Conservation (phyloP, 1,284 basidiomycete genomes). For the Agaricales sp. region DNA sequence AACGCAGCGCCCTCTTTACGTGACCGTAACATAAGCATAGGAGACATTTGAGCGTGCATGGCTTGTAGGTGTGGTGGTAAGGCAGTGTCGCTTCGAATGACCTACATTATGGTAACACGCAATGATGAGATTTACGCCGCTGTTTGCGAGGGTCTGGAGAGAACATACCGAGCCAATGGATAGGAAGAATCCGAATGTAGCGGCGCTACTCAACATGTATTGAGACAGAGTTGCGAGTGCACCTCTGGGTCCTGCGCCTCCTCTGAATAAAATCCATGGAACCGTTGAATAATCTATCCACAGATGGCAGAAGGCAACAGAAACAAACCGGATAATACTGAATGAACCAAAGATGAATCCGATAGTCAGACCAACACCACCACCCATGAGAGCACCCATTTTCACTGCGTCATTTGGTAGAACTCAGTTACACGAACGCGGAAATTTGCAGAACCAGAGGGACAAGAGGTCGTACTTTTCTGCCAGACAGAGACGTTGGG, state of each 20-base stretch:
- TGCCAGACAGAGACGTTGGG: conserved; percentile 62
- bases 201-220: conserved; percentile 89
- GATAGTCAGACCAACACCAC: conserved; percentile 86
- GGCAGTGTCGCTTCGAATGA: conserved; percentile 62
- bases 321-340: conserved; percentile 69
- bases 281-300: not conserved
- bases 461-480: conserved; percentile 44
- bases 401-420: conserved; percentile 15
- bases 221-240: conserved; percentile 82
- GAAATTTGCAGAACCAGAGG: conserved; percentile 1
- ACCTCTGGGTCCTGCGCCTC: conserved; percentile 82
- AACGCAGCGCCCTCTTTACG: conserved; percentile 55
- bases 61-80: conserved; percentile 51
- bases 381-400: conserved; percentile 91
- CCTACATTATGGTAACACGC: conserved; percentile 35
- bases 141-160: too few species aligned
- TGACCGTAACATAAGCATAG: conserved; percentile 41
- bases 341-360: conserved; percentile 94
- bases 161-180: conserved; percentile 67
- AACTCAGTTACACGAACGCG: conserved; percentile 12
- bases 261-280: conserved; percentile 31
- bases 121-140: too few species aligned
- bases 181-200: conserved; percentile 81
- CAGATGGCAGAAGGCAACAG: conserved; percentile 6
- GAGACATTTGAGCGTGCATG: conserved; percentile 42